These are phyloP conservation scores for Alloteropsis angusta DNA, from an alignment of 202 grass and related monocot species.

Conservation along the genomic window DNA sequence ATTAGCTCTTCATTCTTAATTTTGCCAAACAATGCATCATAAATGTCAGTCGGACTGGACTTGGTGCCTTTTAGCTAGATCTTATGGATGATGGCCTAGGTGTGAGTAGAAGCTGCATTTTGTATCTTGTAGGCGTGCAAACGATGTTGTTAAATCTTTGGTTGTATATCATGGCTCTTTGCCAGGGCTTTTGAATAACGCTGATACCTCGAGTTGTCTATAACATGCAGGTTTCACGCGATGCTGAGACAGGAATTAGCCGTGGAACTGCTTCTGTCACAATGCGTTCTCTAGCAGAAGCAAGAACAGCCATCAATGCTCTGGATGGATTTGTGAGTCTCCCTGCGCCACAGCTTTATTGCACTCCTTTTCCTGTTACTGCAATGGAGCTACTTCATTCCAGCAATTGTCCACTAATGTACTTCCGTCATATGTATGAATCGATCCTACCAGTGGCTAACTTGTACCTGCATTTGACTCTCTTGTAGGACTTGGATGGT, in stretches of 20 bases:
- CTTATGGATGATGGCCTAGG: background rate
- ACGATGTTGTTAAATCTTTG: background rate
- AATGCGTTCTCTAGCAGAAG: conserved; percentile 56
- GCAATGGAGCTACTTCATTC: background rate
- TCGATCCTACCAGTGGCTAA: background rate
- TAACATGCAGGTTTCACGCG: conserved; percentile 41
- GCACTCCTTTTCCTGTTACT: background rate
- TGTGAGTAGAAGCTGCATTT: background rate
- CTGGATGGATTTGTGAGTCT: conserved; percentile 59
- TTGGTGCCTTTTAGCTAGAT: background rate
- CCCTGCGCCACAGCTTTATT: conserved; percentile 8
- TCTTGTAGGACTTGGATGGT: conserved; percentile 55
- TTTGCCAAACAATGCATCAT: too few species aligned
- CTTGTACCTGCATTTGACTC: background rate
- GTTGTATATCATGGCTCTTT: background rate
- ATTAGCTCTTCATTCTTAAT: background rate
- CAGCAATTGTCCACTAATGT: background rate
- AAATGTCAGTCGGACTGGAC: too few species aligned
- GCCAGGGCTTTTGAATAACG: background rate
- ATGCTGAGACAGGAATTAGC: conserved; percentile 52
- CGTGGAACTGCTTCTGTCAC: conserved; percentile 60
- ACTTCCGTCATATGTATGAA: background rate
- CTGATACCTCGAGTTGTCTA: background rate
- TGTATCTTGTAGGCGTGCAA: background rate
- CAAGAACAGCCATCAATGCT: conserved; percentile 45